phyloP scores from a whole-genome alignment of 306 rosid genomes.

The Lathyrus tuberosus region DNA sequence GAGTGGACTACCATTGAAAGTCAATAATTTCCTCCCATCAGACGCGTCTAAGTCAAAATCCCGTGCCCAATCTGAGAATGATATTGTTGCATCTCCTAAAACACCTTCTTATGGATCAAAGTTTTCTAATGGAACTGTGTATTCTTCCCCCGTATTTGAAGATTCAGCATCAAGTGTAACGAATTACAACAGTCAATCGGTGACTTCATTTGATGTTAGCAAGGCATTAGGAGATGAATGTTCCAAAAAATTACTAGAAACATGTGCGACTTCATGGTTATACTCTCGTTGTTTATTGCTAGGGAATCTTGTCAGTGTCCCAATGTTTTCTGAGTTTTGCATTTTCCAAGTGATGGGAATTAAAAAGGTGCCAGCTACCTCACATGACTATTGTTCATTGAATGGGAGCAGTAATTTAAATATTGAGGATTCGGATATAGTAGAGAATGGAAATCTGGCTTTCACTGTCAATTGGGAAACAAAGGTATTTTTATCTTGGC shows the following conservation, averaged over 20 bases:
- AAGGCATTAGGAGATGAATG: slow-evolving; percentile 59
- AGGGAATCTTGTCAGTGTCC: slow-evolving; percentile 71
- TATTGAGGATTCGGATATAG: slow-evolving; percentile 43
- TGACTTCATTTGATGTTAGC: slow-evolving; percentile 54
- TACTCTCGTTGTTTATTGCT: slow-evolving; percentile 61
- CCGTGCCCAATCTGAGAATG: slow-evolving; percentile 46
- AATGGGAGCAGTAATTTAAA: slow-evolving; percentile 39
- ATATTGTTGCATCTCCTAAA: slow-evolving; percentile 58
- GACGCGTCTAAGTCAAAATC: slow-evolving; percentile 44
- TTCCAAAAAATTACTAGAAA: slow-evolving; percentile 59
- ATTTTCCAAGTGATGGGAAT: slow-evolving; percentile 63
- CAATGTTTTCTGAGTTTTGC: slow-evolving; percentile 62
- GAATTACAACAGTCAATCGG: slow-evolving; percentile 43
- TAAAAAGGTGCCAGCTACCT: slow-evolving; percentile 39
- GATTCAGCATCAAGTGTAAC: slow-evolving; percentile 43
- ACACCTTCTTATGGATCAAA: slow-evolving; percentile 69
- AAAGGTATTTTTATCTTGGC: slow-evolving; percentile 55
- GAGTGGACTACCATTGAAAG: slow-evolving; percentile 42
- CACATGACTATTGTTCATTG: slow-evolving; percentile 40
- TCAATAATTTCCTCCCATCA: slow-evolving; percentile 36
- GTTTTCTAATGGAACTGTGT: slow-evolving; percentile 42
- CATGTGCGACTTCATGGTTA: slow-evolving; percentile 55
- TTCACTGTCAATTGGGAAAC: slow-evolving; percentile 57
- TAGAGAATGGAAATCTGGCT: slow-evolving; percentile 48
- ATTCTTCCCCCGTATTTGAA: slow-evolving; percentile 53